Percentiles rank a stretch among this genome's conserved stretches.
Evolutionary conservation across 345 rosid species (phyloP).

Genomic region (Nasturtium officinale): DNA sequence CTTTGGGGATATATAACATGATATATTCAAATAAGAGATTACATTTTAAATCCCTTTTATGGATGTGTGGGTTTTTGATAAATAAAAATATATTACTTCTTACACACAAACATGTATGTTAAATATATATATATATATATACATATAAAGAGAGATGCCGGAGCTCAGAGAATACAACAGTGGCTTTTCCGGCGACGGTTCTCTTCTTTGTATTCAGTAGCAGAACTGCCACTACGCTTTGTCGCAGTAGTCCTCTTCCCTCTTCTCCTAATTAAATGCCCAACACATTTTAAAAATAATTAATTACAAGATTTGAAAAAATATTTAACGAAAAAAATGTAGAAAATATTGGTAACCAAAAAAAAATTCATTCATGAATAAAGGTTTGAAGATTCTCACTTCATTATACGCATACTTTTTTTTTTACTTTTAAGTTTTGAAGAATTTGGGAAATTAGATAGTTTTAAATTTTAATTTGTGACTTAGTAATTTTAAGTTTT

Average conservation of each 20-base stretch:
- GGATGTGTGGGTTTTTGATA: no score
- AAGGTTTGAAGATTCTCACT: conserved; percentile 4
- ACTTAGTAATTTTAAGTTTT: no score
- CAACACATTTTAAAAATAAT: neutral
- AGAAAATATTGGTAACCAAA: neutral
- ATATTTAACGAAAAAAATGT: neutral
- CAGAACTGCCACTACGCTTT: conserved; percentile 4
- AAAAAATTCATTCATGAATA: neutral
- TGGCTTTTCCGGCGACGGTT: conserved; percentile 37
- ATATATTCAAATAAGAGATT: no score
- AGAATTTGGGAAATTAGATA: no score
- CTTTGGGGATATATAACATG: no score
- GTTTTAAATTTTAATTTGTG: no score
- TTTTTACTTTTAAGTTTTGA: no score
- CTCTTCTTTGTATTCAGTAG: conserved; percentile 31
- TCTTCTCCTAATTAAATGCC: conserved; percentile 19
- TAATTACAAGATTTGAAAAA: conserved; percentile 11
- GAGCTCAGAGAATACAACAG: conserved; percentile 29
- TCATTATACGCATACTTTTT: neutral
- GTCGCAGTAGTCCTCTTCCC: neutral
- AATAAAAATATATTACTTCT: conserved; percentile 3
- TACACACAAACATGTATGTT: conserved; percentile 4
- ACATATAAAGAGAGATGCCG: neutral
- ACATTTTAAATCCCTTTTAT: no score
- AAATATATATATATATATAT: no score